phyloP scores from a whole-genome alignment of 345 rosid species.

The Passiflora organensis region DNA sequence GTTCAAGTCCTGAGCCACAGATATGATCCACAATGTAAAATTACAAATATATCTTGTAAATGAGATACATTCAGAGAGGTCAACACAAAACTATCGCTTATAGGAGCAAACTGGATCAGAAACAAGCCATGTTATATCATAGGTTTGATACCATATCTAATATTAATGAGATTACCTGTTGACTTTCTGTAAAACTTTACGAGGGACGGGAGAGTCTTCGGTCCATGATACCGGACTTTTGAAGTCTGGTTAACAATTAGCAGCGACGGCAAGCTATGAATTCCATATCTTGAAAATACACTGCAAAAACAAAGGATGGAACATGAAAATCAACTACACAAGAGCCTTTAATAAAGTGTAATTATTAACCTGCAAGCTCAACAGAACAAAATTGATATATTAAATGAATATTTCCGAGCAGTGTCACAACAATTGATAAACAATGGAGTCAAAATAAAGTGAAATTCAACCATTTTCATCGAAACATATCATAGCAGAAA shows the following conservation, averaged over 20 bases:
- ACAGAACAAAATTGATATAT: too few relatives aligned
- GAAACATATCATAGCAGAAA: too few relatives aligned
- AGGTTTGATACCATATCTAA: background rate
- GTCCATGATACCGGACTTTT: slow-evolving; percentile 49
- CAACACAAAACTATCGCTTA: too few relatives aligned
- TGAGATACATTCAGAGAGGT: background rate
- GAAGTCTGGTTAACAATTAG: slow-evolving; percentile 60
- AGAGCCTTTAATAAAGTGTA: too few relatives aligned
- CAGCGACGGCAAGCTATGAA: slow-evolving; percentile 82
- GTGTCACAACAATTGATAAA: too few relatives aligned
- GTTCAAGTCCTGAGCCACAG: slow-evolving; percentile 51
- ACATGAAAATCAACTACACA: background rate
- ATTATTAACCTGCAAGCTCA: too few relatives aligned
- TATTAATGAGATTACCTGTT: slow-evolving; percentile 50
- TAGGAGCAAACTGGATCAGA: too few relatives aligned
- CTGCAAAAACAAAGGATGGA: slow-evolving; percentile 51
- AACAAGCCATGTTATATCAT: too few relatives aligned
- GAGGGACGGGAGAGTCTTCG: slow-evolving; percentile 53
- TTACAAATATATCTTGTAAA: slow-evolving; percentile 1
- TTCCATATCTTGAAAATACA: slow-evolving; percentile 73
- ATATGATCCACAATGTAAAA: background rate
- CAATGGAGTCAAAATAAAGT: too few relatives aligned
- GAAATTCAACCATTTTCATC: too few relatives aligned
- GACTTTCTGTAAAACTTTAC: slow-evolving; percentile 60
- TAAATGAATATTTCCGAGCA: too few relatives aligned